Evolutionary conservation across 2,329 filamentous ascomycete genomes (phyloP).

Genomic region (Xylariaceae sp.): DNA sequence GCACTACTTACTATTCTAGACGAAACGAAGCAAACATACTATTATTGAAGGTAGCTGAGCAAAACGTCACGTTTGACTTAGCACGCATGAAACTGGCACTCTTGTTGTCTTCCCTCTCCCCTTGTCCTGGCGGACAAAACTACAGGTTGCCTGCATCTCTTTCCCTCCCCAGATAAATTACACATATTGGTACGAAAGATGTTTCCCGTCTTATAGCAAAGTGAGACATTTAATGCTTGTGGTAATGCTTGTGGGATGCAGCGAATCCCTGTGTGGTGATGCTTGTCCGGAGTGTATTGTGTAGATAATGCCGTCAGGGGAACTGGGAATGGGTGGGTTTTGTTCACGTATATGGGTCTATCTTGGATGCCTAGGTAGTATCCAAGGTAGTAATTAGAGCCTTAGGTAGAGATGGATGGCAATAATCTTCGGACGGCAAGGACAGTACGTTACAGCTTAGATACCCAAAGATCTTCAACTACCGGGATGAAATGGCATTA

Average conservation of each 20-base stretch:
- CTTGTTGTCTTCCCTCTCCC: neutral
- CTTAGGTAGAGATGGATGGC: too few relatives aligned
- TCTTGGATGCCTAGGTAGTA: too few relatives aligned
- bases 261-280: neutral
- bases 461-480: too few relatives aligned
- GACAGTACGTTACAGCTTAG: too few relatives aligned
- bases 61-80: conserved; percentile 5
- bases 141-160: neutral
- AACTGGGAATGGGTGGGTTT: conserved; percentile 20
- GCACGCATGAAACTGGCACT: neutral
- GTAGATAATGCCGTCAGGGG: neutral
- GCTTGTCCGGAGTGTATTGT: neutral
- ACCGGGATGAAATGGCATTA: too few relatives aligned
- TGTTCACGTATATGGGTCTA: too few relatives aligned
- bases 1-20: conserved; percentile 11
- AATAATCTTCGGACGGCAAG: too few relatives aligned
- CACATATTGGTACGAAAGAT: neutral
- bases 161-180: neutral
- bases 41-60: conserved; percentile 1
- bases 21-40: conserved; percentile 10
- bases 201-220: neutral
- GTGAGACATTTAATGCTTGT: neutral
- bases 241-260: too few relatives aligned
- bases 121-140: neutral
- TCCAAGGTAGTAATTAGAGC: too few relatives aligned